Base-by-base conservation (phyloP, 2,329 filamentous ascomycete species). In the Calonectria hongkongensis region DNA sequence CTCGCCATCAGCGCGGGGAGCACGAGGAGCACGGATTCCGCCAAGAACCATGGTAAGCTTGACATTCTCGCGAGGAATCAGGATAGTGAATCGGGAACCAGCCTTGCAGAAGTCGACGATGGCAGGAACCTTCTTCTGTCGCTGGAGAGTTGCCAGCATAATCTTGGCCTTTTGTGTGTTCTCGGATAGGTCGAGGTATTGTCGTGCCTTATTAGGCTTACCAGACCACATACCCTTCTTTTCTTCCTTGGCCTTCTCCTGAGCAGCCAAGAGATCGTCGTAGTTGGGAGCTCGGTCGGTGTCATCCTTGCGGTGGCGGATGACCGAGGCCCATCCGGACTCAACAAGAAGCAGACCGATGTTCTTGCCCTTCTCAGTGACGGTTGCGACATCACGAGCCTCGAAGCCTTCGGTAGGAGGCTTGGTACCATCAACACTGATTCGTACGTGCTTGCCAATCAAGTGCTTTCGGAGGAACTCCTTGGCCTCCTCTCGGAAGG, bases 61-160 rank as follows among this genome's bases (percentile, higher is more conserved):
- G 81, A 96, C 93, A 80, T 95, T 95, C 83, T 99, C 97, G 43
- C 96, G 93, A 58, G 97, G 96, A 62, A 99, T 92, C 12, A 99
- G 88, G 43, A 99, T 89, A 30, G 95, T 98, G 85, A 98, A 99
- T 77, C 97, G 92, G 48, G 96, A 98, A 36, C 94, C 97, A n/a
- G 95, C 94, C 86, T 98, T 98, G 88, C 98, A 97, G 84, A 97
- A 99, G 84, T 99, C 97, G 50, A 99, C 95, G 78, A 99, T 89
- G 13, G 94, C 97, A 9, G 97, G 95, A 4, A 98, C 93, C 84
- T 94, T 96, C 88, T 95, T 96, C 84, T 98, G 96, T 67, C 96
- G 92, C 74, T 97, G 94, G 39, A 99, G 89, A 27, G 95, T 93
- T 13, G 94, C 94, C 45, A 98, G 90, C 84, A 98, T 95, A 67